Evolutionary conservation across 208 protist species (phyloP).

Genomic region (Crithidia mellificae): DNA sequence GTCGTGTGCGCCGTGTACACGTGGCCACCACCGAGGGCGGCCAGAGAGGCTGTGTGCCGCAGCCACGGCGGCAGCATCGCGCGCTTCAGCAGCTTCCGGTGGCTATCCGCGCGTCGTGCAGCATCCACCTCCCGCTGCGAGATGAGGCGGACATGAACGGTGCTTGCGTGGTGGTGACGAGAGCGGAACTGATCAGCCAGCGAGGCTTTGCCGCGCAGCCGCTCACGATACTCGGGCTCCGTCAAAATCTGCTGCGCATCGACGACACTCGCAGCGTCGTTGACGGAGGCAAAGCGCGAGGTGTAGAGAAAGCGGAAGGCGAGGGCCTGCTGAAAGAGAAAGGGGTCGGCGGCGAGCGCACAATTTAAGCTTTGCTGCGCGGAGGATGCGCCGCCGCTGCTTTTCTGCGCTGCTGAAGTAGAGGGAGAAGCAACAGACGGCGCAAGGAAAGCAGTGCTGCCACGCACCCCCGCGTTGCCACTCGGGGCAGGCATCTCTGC

Average conservation of each 20-base stretch:
- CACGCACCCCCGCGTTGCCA: neutral
- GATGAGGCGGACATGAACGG: constrained; percentile 62
- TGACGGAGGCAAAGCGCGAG: constrained; percentile 69
- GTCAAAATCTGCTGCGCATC: constrained; percentile 82
- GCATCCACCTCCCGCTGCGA: constrained; percentile 52
- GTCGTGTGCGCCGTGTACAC: neutral
- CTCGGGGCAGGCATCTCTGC: no score
- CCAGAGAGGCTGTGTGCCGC: constrained; percentile 27
- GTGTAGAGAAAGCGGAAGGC: constrained; percentile 73
- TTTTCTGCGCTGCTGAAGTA: no score
- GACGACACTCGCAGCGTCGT: constrained; percentile 55
- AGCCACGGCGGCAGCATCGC: constrained; percentile 83
- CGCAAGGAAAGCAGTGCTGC: neutral
- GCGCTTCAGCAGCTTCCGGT: constrained; percentile 75
- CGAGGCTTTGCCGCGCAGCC: constrained; percentile 55
- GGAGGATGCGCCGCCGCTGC: neutral
- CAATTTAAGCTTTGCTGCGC: constrained; percentile 28
- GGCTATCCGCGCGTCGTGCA: constrained; percentile 41
- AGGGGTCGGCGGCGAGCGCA: constrained; percentile 70
- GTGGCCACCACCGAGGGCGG: constrained; percentile 11
- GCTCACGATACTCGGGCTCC: constrained; percentile 65
- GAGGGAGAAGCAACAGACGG: no score
- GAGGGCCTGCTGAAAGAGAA: constrained; percentile 85
- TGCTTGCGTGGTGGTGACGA: constrained; percentile 61
- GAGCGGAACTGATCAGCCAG: constrained; percentile 81